phyloP scores from a whole-genome alignment of 805 yeast species.

The Candida tammaniensis region DNA sequence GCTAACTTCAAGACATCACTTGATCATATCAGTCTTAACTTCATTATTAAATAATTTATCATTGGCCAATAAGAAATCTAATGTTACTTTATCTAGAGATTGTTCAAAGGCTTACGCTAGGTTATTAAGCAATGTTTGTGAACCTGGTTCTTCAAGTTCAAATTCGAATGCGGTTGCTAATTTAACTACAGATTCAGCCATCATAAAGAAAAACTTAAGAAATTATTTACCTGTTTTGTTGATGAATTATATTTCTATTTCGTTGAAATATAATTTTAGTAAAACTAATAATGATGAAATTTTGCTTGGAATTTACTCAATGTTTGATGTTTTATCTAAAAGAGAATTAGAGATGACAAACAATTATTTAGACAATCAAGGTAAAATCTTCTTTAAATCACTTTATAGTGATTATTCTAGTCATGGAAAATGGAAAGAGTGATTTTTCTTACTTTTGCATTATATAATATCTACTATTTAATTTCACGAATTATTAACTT shows the following conservation, averaged over 20 bases:
- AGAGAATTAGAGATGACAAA: slow-evolving; percentile 63
- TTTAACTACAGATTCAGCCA: slow-evolving; percentile 46
- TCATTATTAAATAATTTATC: slow-evolving; percentile 49
- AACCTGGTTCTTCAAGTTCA: slow-evolving; percentile 49
- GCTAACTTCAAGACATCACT: slow-evolving; percentile 69
- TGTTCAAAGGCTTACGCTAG: slow-evolving; percentile 45
- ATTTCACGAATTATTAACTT: slow-evolving; percentile 4
- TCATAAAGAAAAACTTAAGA: slow-evolving; percentile 60
- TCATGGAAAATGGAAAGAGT: slow-evolving; percentile 77
- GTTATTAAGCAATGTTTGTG: slow-evolving; percentile 66
- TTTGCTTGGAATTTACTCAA: slow-evolving; percentile 52
- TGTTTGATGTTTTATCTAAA: slow-evolving; percentile 68
- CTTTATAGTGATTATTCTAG: slow-evolving; percentile 71
- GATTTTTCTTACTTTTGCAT: too few relatives aligned
- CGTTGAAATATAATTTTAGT: slow-evolving; percentile 49
- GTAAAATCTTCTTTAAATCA: slow-evolving; percentile 63
- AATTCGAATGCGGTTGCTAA: slow-evolving; percentile 14
- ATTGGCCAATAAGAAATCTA: too few relatives aligned
- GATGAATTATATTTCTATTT: slow-evolving; percentile 53
- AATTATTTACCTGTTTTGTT: slow-evolving; percentile 60
- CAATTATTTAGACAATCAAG: slow-evolving; percentile 63
- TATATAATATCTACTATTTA: background rate
- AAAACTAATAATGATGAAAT: slow-evolving; percentile 47
- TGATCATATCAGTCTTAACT: slow-evolving; percentile 49
- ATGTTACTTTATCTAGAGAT: slow-evolving; percentile 18